phyloP scores from a whole-genome alignment of 1,284 basidiomycete species.

The Leccinum proximum region DNA sequence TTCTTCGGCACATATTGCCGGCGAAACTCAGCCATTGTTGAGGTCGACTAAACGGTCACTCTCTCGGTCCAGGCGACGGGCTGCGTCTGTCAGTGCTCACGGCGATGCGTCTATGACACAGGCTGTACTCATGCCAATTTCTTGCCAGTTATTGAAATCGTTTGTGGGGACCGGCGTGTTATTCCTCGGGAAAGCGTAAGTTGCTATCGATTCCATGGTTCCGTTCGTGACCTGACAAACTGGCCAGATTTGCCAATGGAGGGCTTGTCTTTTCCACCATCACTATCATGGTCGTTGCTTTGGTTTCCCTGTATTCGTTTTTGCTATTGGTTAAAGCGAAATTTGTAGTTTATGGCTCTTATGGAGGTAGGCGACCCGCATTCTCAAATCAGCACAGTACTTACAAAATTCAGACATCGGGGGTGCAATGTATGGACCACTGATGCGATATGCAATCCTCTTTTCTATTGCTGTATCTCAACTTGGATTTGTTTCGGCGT shows the following conservation, averaged over 20 bases:
- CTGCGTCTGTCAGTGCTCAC: conserved; percentile 52
- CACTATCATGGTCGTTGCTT: conserved; percentile 79
- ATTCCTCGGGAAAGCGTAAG: conserved; percentile 90
- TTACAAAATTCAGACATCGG: conserved; percentile 76
- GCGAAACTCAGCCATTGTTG: conserved; percentile 47
- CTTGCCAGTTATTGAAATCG: conserved; percentile 78
- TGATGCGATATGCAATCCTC: conserved; percentile 91
- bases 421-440: conserved; percentile 87
- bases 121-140: conserved; percentile 71
- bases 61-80: conserved; percentile 55
- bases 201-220: neutral
- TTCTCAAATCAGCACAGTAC: neutral
- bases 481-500: conserved; percentile 86
- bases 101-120: conserved; percentile 89
- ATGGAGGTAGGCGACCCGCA: conserved; percentile 65
- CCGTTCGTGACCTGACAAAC: conserved; percentile 10
- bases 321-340: conserved; percentile 90
- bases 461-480: conserved; percentile 90
- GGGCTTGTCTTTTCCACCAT: conserved; percentile 90
- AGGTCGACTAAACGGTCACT: conserved; percentile 25
- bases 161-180: conserved; percentile 97
- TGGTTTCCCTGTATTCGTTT: conserved; percentile 94
- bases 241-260: conserved; percentile 88
- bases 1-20: conserved; percentile 19
- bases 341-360: conserved; percentile 88